Conservation (phyloP, 139 green algal genomes). For the Volvox reticuliferus region DNA sequence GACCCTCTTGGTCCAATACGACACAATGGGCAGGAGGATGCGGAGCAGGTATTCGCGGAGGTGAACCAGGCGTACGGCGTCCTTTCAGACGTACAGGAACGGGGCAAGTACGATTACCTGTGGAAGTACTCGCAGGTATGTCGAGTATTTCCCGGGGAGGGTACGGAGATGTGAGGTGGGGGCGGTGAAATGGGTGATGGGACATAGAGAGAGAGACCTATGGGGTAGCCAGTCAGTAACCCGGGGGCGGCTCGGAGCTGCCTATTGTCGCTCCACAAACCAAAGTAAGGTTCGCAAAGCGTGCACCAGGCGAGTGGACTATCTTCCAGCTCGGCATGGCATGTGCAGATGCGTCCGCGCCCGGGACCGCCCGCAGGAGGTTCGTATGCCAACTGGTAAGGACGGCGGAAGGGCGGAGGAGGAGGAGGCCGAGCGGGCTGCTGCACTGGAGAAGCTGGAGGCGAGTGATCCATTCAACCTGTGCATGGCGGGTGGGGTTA, state of each 20-base stretch:
- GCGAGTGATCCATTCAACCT: neutral
- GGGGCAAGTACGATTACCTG: slow-evolving; percentile 1
- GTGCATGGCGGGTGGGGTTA: too few species aligned
- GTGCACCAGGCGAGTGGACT: too few species aligned
- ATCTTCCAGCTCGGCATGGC: too few species aligned
- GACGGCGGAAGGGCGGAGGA: neutral
- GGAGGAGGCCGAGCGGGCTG: slow-evolving; percentile 19
- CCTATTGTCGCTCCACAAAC: too few species aligned
- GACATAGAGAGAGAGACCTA: too few species aligned
- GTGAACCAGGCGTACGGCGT: slow-evolving; percentile 23
- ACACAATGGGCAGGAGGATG: neutral
- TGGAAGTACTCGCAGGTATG: slow-evolving; percentile 29
- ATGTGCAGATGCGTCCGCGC: neutral
- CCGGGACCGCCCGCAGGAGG: neutral
- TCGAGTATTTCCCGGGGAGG: too few species aligned
- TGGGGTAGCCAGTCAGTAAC: too few species aligned
- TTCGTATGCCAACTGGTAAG: too few species aligned
- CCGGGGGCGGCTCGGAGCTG: too few species aligned
- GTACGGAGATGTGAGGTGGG: neutral
- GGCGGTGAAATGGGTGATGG: neutral
- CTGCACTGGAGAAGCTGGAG: slow-evolving; percentile 15
- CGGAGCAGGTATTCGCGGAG: slow-evolving; percentile 16
- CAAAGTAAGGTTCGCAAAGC: too few species aligned
- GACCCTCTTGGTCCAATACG: too few species aligned
- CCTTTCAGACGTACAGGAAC: slow-evolving; percentile 10